phyloP scores from a whole-genome alignment of 495 filamentous ascomycete genomes.

The Mycothermus thermophilus region DNA sequence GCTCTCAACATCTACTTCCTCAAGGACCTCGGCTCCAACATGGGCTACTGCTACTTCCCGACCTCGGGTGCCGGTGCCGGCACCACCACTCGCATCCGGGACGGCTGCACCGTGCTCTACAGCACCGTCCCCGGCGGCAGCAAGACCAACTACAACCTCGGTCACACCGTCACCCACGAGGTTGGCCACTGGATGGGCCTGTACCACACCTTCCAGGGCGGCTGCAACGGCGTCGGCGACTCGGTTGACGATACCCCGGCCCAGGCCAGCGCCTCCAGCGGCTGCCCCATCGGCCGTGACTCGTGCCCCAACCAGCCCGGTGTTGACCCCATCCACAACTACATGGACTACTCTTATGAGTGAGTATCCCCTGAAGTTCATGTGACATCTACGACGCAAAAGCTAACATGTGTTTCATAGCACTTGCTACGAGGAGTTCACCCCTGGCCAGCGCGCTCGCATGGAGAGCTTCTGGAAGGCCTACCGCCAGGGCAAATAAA shows the following conservation, averaged over 20 bases:
- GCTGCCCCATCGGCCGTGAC: constrained; percentile 43
- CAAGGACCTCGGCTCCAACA: constrained; percentile 31
- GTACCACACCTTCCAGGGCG: constrained; percentile 53
- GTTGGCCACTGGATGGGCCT: constrained; percentile 54
- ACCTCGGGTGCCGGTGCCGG: constrained; percentile 17
- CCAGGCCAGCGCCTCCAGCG: constrained; percentile 37
- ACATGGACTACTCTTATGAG: constrained; percentile 52
- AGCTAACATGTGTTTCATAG: constrained; percentile 3
- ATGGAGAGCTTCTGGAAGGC: constrained; percentile 29
- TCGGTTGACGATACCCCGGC: constrained; percentile 44
- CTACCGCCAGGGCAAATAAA: constrained; percentile 24
- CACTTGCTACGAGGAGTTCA: constrained; percentile 36
- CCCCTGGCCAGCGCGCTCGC: constrained; percentile 29
- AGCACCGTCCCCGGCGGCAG: constrained; percentile 40
- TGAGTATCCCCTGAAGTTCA: constrained; percentile 11
- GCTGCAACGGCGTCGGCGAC: constrained; percentile 42
- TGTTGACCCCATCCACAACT: constrained; percentile 48
- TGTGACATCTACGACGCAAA: neutral
- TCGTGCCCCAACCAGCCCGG: constrained; percentile 36
- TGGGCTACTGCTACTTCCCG: constrained; percentile 47
- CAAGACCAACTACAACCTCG: constrained; percentile 40
- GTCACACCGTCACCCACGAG: constrained; percentile 49
- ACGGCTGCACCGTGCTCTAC: constrained; percentile 47
- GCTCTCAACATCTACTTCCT: constrained; percentile 54
- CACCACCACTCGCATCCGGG: constrained; percentile 29